Evolutionary conservation across 164 flowering plant species (phyloP).

Genomic region (Stephania yunnanensis): DNA sequence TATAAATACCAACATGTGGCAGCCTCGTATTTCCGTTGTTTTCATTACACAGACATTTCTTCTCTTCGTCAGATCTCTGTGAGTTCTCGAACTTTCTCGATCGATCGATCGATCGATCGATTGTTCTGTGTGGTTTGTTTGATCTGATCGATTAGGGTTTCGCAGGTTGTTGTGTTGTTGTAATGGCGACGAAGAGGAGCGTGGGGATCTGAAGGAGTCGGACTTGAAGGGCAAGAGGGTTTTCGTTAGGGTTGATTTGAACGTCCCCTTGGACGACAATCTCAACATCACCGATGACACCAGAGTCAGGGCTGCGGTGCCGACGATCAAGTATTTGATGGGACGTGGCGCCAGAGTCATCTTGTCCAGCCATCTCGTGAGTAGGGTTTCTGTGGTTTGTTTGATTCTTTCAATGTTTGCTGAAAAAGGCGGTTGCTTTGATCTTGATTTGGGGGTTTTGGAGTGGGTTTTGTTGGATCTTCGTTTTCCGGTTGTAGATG

Average conservation of each 20-base stretch:
- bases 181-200: constrained; percentile 58
- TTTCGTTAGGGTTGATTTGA: constrained; percentile 68
- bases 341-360: constrained; percentile 51
- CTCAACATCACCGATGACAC: constrained; percentile 69
- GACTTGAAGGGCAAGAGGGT: constrained; percentile 72
- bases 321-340: constrained; percentile 62
- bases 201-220: constrained; percentile 44
- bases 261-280: constrained; percentile 65
- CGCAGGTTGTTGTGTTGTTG: neutral
- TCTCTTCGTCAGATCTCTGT: neutral
- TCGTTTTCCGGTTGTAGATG: neutral
- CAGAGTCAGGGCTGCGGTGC: constrained; percentile 61
- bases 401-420: neutral
- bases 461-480: neutral
- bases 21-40: neutral
- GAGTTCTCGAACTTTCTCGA: neutral
- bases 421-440: neutral
- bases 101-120: neutral
- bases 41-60: neutral
- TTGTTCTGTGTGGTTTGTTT: neutral
- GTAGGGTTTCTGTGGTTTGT: neutral
- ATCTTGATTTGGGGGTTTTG: neutral
- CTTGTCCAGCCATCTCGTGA: constrained; percentile 51
- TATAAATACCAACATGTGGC: neutral
- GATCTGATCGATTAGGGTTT: neutral